These are phyloP conservation scores for Hypomyces perniciosus DNA, from an alignment of 2,329 filamentous ascomycete genomes.

Conservation along the genomic window DNA sequence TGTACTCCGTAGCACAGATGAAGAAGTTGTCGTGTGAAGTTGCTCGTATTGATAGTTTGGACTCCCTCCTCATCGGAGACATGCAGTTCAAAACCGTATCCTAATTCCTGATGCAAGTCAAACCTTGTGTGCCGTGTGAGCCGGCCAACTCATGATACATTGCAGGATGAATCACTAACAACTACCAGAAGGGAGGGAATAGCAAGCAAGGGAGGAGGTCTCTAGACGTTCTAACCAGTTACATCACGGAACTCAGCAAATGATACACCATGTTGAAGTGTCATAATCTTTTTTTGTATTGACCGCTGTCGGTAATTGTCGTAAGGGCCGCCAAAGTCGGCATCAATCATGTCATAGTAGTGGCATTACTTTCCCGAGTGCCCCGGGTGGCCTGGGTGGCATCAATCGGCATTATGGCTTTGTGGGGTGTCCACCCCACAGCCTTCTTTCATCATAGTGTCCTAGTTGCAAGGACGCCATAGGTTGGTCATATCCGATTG, in stretches of 20 bases:
- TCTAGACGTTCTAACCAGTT: too few relatives aligned
- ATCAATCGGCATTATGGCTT: not conserved
- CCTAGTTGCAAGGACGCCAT: not conserved
- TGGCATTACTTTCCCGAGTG: not conserved
- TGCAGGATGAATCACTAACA: not conserved
- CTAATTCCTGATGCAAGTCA: not conserved
- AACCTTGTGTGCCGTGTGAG: not conserved
- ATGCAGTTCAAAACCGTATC: not conserved
- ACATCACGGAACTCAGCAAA: too few relatives aligned
- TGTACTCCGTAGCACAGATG: not conserved
- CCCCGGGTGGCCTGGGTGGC: not conserved
- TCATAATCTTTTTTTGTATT: too few relatives aligned
- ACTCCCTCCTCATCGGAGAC: not conserved
- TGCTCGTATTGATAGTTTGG: not conserved
- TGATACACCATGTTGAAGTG: too few relatives aligned
- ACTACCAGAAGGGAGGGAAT: not conserved
- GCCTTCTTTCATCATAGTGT: not conserved
- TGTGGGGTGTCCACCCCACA: constrained; percentile 2
- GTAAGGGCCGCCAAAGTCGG: too few relatives aligned
- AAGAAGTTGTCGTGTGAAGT: not conserved
- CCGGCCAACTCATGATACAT: not conserved
- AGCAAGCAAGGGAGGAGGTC: not conserved
- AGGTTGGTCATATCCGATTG: not conserved
- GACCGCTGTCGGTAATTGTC: too few relatives aligned
- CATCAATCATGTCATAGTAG: not conserved